A percentile compares a stretch with the other conserved stretches of the same genome.
phyloP scores from a whole-genome alignment of 805 yeast species.

The Saccharomycopsis oosterbeekiorum region DNA sequence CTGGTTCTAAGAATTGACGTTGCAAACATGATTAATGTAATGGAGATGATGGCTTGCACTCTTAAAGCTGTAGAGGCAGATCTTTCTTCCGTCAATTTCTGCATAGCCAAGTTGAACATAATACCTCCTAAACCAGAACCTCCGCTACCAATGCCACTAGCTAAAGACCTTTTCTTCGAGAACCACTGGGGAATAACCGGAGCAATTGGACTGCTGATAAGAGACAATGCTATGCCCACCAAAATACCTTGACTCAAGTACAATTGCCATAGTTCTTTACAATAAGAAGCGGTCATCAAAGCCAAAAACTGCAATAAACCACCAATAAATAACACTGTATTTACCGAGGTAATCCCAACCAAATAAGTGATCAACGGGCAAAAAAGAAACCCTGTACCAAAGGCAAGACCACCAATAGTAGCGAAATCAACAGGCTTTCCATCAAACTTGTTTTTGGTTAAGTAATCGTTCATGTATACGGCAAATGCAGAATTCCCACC shows the following conservation, averaged over 20 bases:
- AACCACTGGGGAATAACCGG: conserved; percentile 51
- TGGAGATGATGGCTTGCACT: conserved; percentile 31
- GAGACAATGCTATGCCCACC: conserved; percentile 43
- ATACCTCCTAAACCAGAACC: conserved; percentile 39
- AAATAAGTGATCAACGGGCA: conserved; percentile 40
- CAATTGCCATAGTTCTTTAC: conserved; percentile 44
- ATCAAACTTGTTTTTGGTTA: conserved; percentile 37
- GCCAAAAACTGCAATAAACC: conserved; percentile 38
- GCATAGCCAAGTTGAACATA: conserved; percentile 30
- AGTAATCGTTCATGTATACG: conserved; percentile 39
- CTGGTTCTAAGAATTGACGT: conserved; percentile 31
- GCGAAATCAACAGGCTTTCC: conserved; percentile 43
- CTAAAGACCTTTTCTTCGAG: conserved; percentile 34
- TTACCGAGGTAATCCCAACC: conserved; percentile 36
- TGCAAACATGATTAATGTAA: conserved; percentile 28
- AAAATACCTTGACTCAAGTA: conserved; percentile 48
- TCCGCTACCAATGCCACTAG: conserved; percentile 29
- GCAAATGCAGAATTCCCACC: conserved; percentile 49
- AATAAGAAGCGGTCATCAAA: conserved; percentile 41
- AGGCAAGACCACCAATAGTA: conserved; percentile 47
- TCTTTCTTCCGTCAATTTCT: conserved; percentile 26
- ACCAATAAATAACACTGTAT: conserved; percentile 34
- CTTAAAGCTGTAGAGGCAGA: conserved; percentile 29
- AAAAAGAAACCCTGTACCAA: conserved; percentile 41
- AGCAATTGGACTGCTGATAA: conserved; percentile 38